phyloP scores from a whole-genome alignment of 495 filamentous ascomycete genomes.

The Durotheca rogersii region DNA sequence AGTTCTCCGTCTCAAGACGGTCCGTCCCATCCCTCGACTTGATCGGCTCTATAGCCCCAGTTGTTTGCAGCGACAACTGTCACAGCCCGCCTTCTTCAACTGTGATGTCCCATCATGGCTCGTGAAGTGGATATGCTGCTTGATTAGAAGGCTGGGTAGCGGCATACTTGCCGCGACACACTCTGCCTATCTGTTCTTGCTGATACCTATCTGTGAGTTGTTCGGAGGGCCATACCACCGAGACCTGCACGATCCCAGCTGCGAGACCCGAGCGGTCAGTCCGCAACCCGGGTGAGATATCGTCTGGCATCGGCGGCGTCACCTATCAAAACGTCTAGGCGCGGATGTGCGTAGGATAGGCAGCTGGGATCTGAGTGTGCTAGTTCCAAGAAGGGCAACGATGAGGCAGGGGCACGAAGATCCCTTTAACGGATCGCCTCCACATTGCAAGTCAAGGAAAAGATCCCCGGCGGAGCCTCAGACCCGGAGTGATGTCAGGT shows the following conservation, averaged over 20 bases:
- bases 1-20: constrained; percentile 10
- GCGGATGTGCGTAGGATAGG: not conserved
- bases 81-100: constrained; percentile 1
- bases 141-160: constrained; percentile 17
- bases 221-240: constrained; percentile 16
- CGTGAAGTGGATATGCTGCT: constrained; percentile 26
- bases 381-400: constrained; percentile 18
- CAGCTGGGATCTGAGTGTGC: constrained; percentile 3
- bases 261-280: constrained; percentile 14
- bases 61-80: constrained; percentile 30
- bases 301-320: constrained; percentile 23
- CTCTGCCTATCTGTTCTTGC: constrained; percentile 1
- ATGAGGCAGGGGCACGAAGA: constrained; percentile 28
- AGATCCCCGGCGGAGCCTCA: constrained; percentile 26
- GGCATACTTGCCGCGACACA: constrained; percentile 19
- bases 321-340: constrained; percentile 18
- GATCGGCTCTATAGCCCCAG: constrained; percentile 26
- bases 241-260: constrained; percentile 17
- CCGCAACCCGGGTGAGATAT: constrained; percentile 12
- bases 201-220: constrained; percentile 6
- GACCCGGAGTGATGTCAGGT: constrained; percentile 30
- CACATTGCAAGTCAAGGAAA: constrained; percentile 22
- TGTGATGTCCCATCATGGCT: constrained; percentile 20
- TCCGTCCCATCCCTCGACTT: constrained; percentile 24
- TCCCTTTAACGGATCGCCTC: constrained; percentile 15